These are phyloP conservation scores for Alternaria hordeiaustralica DNA, from an alignment of 2,329 filamentous ascomycete species.

Conservation along the genomic window DNA sequence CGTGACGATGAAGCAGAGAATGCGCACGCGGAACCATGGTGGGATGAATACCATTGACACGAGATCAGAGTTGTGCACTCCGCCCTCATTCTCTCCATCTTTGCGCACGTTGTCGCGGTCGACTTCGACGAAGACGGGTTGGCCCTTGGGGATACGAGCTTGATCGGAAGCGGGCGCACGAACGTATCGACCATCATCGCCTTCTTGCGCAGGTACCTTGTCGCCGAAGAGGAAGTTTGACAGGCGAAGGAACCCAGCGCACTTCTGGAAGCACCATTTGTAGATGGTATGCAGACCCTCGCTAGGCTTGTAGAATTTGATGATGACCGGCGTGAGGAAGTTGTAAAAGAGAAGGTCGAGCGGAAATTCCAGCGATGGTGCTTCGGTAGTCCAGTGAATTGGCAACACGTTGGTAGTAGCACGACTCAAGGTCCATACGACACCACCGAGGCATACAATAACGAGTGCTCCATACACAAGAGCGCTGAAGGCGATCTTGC, in stretches of 20 bases:
- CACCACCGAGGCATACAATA: slow-evolving; percentile 89
- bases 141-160: slow-evolving; percentile 88
- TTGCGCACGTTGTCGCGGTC: slow-evolving; percentile 69
- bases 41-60: slow-evolving; percentile 72
- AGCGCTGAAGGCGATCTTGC: slow-evolving; percentile 95
- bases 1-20: slow-evolving; percentile 83
- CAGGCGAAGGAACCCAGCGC: slow-evolving; percentile 78
- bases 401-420: slow-evolving; percentile 76
- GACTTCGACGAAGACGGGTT: slow-evolving; percentile 79
- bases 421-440: slow-evolving; percentile 87
- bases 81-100: slow-evolving; percentile 60
- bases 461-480: slow-evolving; percentile 94
- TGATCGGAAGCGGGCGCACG: slow-evolving; percentile 94
- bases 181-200: slow-evolving; percentile 81
- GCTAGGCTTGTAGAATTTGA: slow-evolving; percentile 84
- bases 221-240: slow-evolving; percentile 95
- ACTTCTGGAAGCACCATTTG: slow-evolving; percentile 93
- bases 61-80: slow-evolving; percentile 53
- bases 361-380: slow-evolving; percentile 92
- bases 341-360: slow-evolving; percentile 96
- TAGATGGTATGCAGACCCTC: slow-evolving; percentile 86
- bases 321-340: slow-evolving; percentile 87
- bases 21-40: slow-evolving; percentile 79
- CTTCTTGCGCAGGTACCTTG: slow-evolving; percentile 80
- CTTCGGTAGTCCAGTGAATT: slow-evolving; percentile 90